These are phyloP conservation scores for Orbilia javanica DNA, from an alignment of 2,329 filamentous ascomycete species.

Conservation along the genomic window DNA sequence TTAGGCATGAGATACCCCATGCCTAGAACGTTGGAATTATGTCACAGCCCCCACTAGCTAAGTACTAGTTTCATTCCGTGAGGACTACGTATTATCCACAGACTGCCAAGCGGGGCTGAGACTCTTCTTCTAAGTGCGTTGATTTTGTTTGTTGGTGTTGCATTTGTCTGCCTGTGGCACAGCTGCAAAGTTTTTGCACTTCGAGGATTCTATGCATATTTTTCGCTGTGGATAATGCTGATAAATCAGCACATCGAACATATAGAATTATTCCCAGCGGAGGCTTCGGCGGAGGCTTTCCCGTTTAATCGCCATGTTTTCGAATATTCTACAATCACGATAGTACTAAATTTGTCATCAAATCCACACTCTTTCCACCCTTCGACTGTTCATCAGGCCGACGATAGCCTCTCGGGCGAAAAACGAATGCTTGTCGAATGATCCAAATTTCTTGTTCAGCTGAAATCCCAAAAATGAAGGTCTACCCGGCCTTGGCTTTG, in stretches of 20 bases:
- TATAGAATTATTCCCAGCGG: conserved; percentile 17
- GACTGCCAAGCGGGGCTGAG: too few relatives aligned
- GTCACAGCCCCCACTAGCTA: neutral
- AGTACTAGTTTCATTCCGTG: too few relatives aligned
- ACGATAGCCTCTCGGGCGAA: conserved; percentile 5
- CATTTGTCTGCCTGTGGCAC: too few relatives aligned
- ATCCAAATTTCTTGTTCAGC: conserved; percentile 1
- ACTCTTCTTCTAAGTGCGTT: too few relatives aligned
- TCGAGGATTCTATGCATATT: neutral
- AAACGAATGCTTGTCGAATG: neutral
- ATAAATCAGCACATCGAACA: conserved; percentile 30
- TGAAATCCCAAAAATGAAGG: neutral
- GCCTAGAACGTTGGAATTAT: conserved; percentile 2
- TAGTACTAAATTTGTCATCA: conserved; percentile 11
- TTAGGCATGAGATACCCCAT: neutral
- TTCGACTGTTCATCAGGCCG: neutral
- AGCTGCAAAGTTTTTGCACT: neutral
- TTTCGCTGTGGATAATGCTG: neutral
- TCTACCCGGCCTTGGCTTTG: neutral
- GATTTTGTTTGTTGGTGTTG: conserved; percentile 41
- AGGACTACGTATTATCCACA: neutral
- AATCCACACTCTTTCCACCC: neutral
- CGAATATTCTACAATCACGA: neutral
- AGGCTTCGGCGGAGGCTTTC: neutral
- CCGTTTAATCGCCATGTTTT: neutral